Evolutionary conservation across 345 rosid species (phyloP).

Genomic region (Brassica rapa): DNA sequence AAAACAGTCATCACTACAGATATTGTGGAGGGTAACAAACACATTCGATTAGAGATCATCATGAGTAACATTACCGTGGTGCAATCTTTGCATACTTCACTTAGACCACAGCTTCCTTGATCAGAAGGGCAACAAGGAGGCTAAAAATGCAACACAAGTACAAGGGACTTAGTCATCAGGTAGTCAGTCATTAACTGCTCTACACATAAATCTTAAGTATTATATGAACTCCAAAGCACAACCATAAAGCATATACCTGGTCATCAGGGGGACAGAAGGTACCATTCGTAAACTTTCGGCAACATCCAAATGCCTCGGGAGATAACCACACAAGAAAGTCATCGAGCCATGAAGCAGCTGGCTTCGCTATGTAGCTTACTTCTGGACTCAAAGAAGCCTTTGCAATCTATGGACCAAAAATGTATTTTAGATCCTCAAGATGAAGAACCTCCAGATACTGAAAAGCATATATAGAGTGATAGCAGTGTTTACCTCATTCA

Average conservation of each 20-base stretch:
- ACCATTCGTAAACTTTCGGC: constrained; percentile 89
- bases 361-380: constrained; percentile 92
- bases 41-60: constrained; percentile 1
- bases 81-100: constrained; percentile 90
- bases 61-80: constrained; percentile 69
- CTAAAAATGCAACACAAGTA: constrained; percentile 45
- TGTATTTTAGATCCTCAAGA: neutral
- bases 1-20: neutral
- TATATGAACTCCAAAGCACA: neutral
- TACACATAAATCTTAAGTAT: constrained; percentile 9
- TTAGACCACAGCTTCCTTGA: constrained; percentile 58
- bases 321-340: constrained; percentile 98
- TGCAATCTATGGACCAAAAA: constrained; percentile 56
- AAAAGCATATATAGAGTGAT: too few relatives aligned
- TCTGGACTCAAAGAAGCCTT: constrained; percentile 79
- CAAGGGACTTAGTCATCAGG: constrained; percentile 1
- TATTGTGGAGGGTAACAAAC: neutral
- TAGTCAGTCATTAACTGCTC: constrained; percentile 1
- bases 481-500: constrained; percentile 66
- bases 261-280: constrained; percentile 95
- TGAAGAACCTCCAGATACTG: neutral
- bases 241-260: constrained; percentile 82
- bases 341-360: constrained; percentile 99
- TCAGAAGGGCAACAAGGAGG: constrained; percentile 83
- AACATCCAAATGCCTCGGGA: constrained; percentile 99